Evolutionary conservation across 805 yeast genomes (phyloP), one percentile per base, ranked within the genome.

Genomic region (Wickerhamomyces rabaulensis): DNA sequence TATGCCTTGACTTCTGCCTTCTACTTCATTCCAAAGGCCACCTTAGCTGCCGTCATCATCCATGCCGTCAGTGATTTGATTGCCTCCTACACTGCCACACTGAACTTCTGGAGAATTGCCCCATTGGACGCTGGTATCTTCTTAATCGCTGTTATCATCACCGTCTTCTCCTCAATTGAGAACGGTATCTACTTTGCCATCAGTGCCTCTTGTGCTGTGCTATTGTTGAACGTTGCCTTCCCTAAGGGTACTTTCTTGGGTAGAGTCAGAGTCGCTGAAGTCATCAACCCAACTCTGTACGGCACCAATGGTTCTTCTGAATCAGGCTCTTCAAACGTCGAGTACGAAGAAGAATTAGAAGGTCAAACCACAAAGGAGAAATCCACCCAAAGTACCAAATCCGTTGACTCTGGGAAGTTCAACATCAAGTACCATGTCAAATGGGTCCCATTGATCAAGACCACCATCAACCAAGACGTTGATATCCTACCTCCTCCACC

Each of bases 51-150:
- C 2, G 80, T 91, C 53, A 91, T 91, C 54, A 91, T 91, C 60
- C 97, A 91, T 66, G 96, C 97, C 25, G 97, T 91, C 17, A 78
- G 87, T 44, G 97, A 90, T 66, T 76, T 91, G 64, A 66, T 89
- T 49, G 84, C 95, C 2, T 74, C 82, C 44, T 87, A 79, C 63
- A 75, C 74, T 55, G 77, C 83, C 22, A 76, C 90, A 9, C 77
- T 78, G 77, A 76, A 72, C 53, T 75, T 86, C 62, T 91, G 87
- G 84, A 75, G 72, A 52, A 76, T 84, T 47, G 68, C 80, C 42
- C 97, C 97, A 36, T 9, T 52, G 2, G 64, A 58, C 43, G 43
- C 51, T 21, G 53, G 48, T 26, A 58, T 58, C 35, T 58, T 56
- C 45, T 10, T 60, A 15, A 45, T 55, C 40, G 49, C 58, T 35